Evolutionary conservation across 768 basidiomycete species (phyloP).

Genomic region (Tulasnella sp.): DNA sequence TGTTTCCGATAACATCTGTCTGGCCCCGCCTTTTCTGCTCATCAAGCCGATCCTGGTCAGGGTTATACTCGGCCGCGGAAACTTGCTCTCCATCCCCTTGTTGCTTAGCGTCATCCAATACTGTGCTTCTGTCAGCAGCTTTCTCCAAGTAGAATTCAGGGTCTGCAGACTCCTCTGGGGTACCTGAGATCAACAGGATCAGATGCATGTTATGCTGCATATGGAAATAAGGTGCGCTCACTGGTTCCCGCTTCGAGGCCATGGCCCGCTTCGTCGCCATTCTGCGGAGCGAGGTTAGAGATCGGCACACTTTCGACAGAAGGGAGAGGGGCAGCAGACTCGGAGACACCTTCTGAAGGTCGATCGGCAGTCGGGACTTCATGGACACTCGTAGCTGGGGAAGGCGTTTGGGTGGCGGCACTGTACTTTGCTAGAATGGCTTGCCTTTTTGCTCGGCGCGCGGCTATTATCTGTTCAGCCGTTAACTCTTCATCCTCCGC

Average conservation of each 20-base stretch:
- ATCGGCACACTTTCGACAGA: constrained; percentile 42
- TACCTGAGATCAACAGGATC: constrained; percentile 32
- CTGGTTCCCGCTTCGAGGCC: constrained; percentile 12
- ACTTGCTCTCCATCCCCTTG: constrained; percentile 59
- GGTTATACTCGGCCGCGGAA: constrained; percentile 91
- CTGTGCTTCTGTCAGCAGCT: constrained; percentile 60
- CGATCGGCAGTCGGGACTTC: constrained; percentile 58
- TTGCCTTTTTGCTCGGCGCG: constrained; percentile 64
- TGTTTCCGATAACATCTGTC: constrained; percentile 41
- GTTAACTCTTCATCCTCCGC: constrained; percentile 55
- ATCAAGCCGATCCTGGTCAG: constrained; percentile 73
- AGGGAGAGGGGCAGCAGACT: constrained; percentile 56
- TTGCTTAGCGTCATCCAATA: constrained; percentile 48
- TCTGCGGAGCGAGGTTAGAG: constrained; percentile 63
- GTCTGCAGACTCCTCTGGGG: constrained; percentile 28
- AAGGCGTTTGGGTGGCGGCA: constrained; percentile 41
- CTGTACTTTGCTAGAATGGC: constrained; percentile 77
- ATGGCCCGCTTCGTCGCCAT: constrained; percentile 46
- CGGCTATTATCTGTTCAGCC: constrained; percentile 61
- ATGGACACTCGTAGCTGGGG: not conserved
- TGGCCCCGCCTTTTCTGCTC: constrained; percentile 72
- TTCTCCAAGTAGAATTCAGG: constrained; percentile 19
- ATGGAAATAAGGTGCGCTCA: not conserved
- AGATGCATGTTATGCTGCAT: constrained; percentile 24
- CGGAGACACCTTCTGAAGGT: constrained; percentile 52